A percentile compares a stretch with the other conserved stretches of the same genome.
phyloP scores from a whole-genome alignment of 768 basidiomycete genomes.

The Calocera cornea region DNA sequence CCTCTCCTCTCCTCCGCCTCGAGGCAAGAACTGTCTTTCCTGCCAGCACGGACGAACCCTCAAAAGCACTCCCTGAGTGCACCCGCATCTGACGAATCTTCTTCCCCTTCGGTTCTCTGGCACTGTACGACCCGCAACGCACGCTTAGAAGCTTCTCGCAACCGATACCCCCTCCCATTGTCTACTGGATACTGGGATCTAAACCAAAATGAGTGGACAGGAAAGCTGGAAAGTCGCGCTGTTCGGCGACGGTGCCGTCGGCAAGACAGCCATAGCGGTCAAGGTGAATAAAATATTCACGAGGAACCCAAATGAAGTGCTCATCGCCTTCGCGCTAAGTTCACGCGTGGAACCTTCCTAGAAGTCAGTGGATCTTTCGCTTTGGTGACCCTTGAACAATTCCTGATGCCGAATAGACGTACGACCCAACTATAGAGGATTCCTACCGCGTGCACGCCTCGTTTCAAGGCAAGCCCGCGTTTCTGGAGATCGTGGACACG shows the following conservation, averaged over 20 bases:
- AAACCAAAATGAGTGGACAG: background rate
- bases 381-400: background rate
- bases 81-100: too few relatives aligned
- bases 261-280: conserved; percentile 90
- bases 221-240: conserved; percentile 75
- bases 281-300: conserved; percentile 47
- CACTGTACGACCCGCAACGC: too few relatives aligned
- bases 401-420: conserved; percentile 42
- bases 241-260: conserved; percentile 92
- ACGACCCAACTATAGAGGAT: conserved; percentile 98
- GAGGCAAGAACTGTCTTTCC: too few relatives aligned
- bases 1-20: too few relatives aligned
- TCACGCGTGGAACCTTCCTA: background rate
- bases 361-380: conserved; percentile 39
- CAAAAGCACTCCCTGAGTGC: too few relatives aligned
- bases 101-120: too few relatives aligned
- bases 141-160: too few relatives aligned
- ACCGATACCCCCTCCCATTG: too few relatives aligned
- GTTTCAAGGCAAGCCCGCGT: conserved; percentile 89
- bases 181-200: background rate
- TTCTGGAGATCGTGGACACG: conserved; percentile 93
- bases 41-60: too few relatives aligned
- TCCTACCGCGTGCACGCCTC: conserved; percentile 85
- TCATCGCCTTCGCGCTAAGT: conserved; percentile 2
- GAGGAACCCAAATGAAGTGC: background rate